Conservation (phyloP, 2,329 filamentous ascomycete genomes). For the Hymenoscyphus infarciens region DNA sequence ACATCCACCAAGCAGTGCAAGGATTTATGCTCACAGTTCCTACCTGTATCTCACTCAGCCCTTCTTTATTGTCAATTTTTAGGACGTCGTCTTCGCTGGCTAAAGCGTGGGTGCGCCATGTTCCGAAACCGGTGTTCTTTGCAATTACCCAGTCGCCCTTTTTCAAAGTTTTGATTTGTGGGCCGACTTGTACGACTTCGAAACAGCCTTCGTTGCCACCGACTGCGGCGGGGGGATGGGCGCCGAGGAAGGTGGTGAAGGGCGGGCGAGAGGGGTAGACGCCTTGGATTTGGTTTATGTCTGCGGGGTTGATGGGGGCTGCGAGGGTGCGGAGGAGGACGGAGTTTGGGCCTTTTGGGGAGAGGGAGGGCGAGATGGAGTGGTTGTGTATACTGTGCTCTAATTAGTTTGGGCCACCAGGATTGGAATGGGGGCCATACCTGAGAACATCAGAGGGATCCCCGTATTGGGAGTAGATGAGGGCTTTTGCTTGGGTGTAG, state of each 20-base stretch:
- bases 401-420: neutral
- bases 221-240: slow-evolving; percentile 69
- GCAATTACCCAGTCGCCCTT: slow-evolving; percentile 95
- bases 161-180: slow-evolving; percentile 46
- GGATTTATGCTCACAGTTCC: slow-evolving; percentile 92
- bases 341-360: slow-evolving; percentile 44
- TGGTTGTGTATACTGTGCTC: slow-evolving; percentile 62
- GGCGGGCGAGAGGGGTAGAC: slow-evolving; percentile 84
- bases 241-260: slow-evolving; percentile 74
- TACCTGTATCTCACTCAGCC: slow-evolving; percentile 71
- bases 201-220: slow-evolving; percentile 92
- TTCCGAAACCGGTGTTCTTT: slow-evolving; percentile 77
- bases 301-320: slow-evolving; percentile 91
- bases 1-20: slow-evolving; percentile 89
- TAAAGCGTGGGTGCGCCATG: slow-evolving; percentile 89
- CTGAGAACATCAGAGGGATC: slow-evolving; percentile 68
- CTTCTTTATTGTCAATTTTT: slow-evolving; percentile 65
- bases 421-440: slow-evolving; percentile 38
- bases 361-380: slow-evolving; percentile 72
- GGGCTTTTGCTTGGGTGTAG: slow-evolving; percentile 81
- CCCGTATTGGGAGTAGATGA: slow-evolving; percentile 71
- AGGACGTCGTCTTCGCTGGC: slow-evolving; percentile 59
- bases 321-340: slow-evolving; percentile 85
- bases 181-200: slow-evolving; percentile 72
- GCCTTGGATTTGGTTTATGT: slow-evolving; percentile 97